Evolutionary conservation across 2,329 filamentous ascomycete genomes (phyloP).

Genomic region (Dactylella cylindrospora): DNA sequence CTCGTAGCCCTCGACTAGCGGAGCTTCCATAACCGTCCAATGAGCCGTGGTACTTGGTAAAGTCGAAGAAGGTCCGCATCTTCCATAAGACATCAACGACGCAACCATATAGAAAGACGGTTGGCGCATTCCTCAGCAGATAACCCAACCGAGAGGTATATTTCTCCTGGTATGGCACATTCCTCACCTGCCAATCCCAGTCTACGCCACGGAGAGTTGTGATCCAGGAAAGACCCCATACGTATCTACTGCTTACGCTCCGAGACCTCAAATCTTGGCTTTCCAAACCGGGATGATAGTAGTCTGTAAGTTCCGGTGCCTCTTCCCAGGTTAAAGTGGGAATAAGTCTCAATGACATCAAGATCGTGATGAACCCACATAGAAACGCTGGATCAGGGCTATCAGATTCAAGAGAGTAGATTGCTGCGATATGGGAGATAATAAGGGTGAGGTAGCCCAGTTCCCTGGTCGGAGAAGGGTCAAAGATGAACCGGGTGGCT

Average conservation of each 20-base stretch:
- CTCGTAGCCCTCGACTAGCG: neutral
- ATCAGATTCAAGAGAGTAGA: constrained; percentile 4
- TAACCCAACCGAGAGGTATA: constrained; percentile 6
- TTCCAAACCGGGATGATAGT: neutral
- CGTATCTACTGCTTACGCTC: neutral
- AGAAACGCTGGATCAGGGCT: constrained; percentile 6
- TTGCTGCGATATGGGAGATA: neutral
- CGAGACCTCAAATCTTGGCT: neutral
- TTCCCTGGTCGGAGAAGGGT: neutral
- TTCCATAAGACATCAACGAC: constrained; percentile 1
- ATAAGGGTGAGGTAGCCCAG: constrained; percentile 4
- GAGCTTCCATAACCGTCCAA: constrained; percentile 14
- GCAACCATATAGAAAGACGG: constrained; percentile 2
- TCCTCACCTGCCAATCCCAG: constrained; percentile 15
- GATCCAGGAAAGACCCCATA: constrained; percentile 7
- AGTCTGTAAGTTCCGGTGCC: neutral
- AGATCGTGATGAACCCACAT: constrained; percentile 1
- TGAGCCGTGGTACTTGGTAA: constrained; percentile 8
- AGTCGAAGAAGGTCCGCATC: constrained; percentile 3
- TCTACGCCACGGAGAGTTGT: constrained; percentile 8
- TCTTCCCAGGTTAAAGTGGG: constrained; percentile 6
- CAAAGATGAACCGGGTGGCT: constrained; percentile 11
- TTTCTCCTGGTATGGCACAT: neutral
- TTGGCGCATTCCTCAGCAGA: neutral
- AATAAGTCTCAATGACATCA: constrained; percentile 2